Conservation (phyloP, 768 basidiomycete genomes). For the Tricholoma flavovirens region DNA sequence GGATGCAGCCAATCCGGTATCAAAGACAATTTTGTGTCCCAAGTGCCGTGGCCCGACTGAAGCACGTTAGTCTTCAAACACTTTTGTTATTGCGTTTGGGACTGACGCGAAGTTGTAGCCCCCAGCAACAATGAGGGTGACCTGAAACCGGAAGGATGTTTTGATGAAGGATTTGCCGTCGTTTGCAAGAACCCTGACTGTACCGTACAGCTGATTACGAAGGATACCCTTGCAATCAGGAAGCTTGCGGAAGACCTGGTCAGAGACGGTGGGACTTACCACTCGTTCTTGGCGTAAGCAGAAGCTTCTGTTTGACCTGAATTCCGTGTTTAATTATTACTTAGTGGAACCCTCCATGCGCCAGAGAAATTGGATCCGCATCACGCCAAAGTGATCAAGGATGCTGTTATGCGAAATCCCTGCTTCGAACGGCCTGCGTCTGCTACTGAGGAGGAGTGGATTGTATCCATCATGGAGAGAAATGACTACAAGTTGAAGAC, state of each 20-base stretch:
- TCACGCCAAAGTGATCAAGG: neutral
- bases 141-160: conserved; percentile 1
- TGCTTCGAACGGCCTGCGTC: neutral
- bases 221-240: conserved; percentile 2
- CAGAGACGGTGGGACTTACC: neutral
- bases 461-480: conserved; percentile 2
- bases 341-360: neutral
- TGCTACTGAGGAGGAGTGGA: conserved; percentile 2
- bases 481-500: neutral
- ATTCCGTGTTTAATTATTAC: neutral
- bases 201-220: neutral
- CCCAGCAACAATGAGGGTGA: neutral
- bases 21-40: conserved; percentile 8
- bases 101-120: neutral
- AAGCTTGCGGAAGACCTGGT: conserved; percentile 10
- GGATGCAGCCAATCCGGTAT: conserved; percentile 4
- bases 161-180: conserved; percentile 7
- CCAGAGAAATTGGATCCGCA: neutral
- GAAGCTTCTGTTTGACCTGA: neutral
- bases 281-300: conserved; percentile 7
- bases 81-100: neutral
- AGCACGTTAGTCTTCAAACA: neutral
- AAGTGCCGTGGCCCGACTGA: conserved; percentile 1
- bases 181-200: conserved; percentile 2
- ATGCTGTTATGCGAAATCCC: neutral